Evolutionary conservation across 1,284 basidiomycete species (phyloP).

Genomic region (Trametes hirsuta): DNA sequence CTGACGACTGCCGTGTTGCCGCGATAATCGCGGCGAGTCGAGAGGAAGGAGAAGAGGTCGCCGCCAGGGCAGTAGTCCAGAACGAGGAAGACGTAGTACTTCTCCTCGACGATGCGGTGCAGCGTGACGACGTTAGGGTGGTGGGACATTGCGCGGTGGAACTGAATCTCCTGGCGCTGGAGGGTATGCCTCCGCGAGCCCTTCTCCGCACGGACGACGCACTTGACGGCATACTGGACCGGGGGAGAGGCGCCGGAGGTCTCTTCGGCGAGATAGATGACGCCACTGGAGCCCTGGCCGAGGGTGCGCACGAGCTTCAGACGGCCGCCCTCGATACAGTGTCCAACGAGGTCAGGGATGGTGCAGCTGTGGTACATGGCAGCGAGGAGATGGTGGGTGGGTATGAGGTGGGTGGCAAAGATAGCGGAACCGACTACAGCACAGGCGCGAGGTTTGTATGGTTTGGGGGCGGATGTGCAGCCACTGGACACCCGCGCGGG

Average conservation of each 20-base stretch:
- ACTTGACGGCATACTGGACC: constrained; percentile 36
- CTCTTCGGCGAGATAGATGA: constrained; percentile 88
- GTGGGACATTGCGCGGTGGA: constrained; percentile 51
- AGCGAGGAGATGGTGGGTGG: background rate
- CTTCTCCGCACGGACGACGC: constrained; percentile 28
- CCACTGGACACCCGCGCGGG: constrained; percentile 1
- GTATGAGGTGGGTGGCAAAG: background rate
- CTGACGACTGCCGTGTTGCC: constrained; percentile 32
- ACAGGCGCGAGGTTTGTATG: background rate
- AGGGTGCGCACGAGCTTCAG: constrained; percentile 84
- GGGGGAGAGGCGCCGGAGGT: constrained; percentile 32
- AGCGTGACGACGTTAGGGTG: constrained; percentile 60
- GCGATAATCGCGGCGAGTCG: constrained; percentile 21
- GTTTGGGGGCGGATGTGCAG: background rate
- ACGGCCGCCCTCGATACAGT: constrained; percentile 72
- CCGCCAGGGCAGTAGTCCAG: constrained; percentile 61
- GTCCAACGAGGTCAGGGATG: constrained; percentile 47
- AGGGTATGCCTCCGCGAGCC: constrained; percentile 43
- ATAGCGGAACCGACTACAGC: background rate
- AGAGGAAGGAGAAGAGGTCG: constrained; percentile 34
- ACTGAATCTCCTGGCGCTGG: constrained; percentile 52
- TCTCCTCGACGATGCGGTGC: constrained; percentile 61
- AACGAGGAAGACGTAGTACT: constrained; percentile 62
- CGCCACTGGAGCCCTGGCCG: constrained; percentile 91
- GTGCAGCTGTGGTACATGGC: constrained; percentile 21